Base-by-base conservation (phyloP, 2,329 filamentous ascomycete genomes). In the Trichoderma gracile region DNA sequence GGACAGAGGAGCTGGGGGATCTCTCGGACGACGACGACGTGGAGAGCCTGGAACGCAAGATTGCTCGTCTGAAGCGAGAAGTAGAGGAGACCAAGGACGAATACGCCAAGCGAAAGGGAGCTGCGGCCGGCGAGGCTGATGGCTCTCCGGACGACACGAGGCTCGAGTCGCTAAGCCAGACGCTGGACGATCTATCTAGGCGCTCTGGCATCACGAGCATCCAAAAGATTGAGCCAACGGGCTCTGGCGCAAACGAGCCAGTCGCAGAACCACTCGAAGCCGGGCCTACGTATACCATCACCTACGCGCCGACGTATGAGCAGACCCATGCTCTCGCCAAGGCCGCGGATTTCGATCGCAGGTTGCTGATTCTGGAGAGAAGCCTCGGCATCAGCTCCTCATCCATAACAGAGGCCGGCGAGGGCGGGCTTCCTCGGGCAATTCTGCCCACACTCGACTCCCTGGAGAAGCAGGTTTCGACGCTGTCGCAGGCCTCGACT, bases 311-410 rank as follows among this genome's bases (percentile, higher is more conserved):
- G 50, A 83, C 77, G 56, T 91, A 87, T 69, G 85, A 89, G 70
- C 83, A 89, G 72, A 88, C 82, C 46, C 89, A 92, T 71, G 86
- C 89, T 27, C 81, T 97, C 42, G 86, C 88, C 40, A 91, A 93
- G 75, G 89, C 92, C 7, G 91, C 93, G 25, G 90, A 95, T 67
- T 97, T 99, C 71, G 94, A 98, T 73, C 84, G 86, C 33, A 87
- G 95, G 5, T 85, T 99, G 21, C 80, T 89, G 3, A 80, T 90
- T 33, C 81, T 99, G 54, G 95, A 99, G 79, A 87, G 87, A 69
- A 85, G 88, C 1, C 84, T 99, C 30, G 95, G 95, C 10, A 84
- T 97, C 55, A 89, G 87, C 46, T 87, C 88, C 23, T 86, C 88
- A 0, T 84, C 86, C 12, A 81, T 90, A 68, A 84, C 89, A 0